A percentile compares a stretch with the other conserved stretches of the same genome.
Conservation (phyloP, 83 land plant species). For the Diphasiastrum complanatum region DNA sequence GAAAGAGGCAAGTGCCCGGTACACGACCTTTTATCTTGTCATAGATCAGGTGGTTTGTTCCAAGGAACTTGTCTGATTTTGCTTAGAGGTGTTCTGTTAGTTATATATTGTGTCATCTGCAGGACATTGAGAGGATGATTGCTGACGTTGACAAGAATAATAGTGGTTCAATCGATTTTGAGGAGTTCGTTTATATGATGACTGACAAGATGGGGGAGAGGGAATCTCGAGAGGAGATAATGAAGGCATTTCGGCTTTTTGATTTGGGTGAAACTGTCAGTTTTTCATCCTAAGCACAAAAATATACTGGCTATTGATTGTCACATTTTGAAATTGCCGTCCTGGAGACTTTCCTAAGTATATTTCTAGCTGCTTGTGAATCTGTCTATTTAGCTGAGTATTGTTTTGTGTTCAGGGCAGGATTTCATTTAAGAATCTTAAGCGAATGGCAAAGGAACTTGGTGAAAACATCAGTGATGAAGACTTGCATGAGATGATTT, state of each 20-base stretch:
- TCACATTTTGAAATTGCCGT: neutral
- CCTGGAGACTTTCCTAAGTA: neutral
- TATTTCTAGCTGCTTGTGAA: neutral
- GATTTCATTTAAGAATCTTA: constrained; percentile 12
- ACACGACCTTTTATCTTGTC: no score
- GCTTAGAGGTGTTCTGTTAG: no score
- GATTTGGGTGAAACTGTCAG: constrained; percentile 6
- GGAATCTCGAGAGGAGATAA: constrained; percentile 8
- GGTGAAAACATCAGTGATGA: constrained; percentile 11
- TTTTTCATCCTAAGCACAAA: neutral
- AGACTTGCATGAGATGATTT: constrained; percentile 15
- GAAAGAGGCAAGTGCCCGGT: no score
- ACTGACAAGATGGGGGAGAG: constrained; percentile 24
- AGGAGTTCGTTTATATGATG: constrained; percentile 26
- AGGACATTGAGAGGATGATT: constrained; percentile 22
- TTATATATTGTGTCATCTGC: no score
- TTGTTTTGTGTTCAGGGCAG: constrained; percentile 1
- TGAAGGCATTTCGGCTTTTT: constrained; percentile 9
- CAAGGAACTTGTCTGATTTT: no score
- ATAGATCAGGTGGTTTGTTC: no score
- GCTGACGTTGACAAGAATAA: constrained; percentile 20
- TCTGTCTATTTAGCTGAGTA: neutral
- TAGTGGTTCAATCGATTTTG: constrained; percentile 22
- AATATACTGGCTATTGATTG: no score
- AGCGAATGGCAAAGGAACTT: neutral